A percentile compares a stretch with the other conserved stretches of the same genome.
These are phyloP conservation scores for Schwanniomyces polymorphus DNA, from an alignment of 805 yeast species.

Conservation along the genomic window DNA sequence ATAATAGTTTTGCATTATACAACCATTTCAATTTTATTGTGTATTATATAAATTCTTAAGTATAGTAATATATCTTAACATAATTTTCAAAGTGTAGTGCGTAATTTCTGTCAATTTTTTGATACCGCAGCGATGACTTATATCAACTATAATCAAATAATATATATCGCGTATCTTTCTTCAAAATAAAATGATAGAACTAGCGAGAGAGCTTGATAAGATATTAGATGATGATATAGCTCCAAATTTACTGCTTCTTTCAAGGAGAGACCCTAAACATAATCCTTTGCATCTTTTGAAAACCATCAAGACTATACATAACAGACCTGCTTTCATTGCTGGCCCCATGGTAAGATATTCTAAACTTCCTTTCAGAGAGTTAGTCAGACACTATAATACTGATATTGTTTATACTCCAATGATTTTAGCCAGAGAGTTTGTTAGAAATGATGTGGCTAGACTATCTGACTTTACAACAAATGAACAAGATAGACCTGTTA, in stretches of 20 bases:
- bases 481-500: constrained; percentile 62
- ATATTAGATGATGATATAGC: neutral
- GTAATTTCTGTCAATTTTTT: neutral
- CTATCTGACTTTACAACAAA: constrained; percentile 84
- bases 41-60: constrained; percentile 13
- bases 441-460: constrained; percentile 78
- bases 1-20: constrained; percentile 21
- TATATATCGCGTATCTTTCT: neutral
- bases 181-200: neutral
- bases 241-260: constrained; percentile 4
- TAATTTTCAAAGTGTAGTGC: neutral
- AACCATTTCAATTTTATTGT: constrained; percentile 11
- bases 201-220: neutral
- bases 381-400: constrained; percentile 65
- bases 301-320: constrained; percentile 17
- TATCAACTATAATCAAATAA: neutral
- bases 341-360: constrained; percentile 99
- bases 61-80: neutral
- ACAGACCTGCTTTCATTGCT: constrained; percentile 40
- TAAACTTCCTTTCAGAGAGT: constrained; percentile 85
- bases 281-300: constrained; percentile 36
- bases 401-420: constrained; percentile 93
- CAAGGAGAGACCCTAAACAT: constrained; percentile 19
- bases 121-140: neutral
- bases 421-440: constrained; percentile 95